Base-by-base conservation (phyloP, 202 grass and related monocot species). In the Setaria italica region DNA sequence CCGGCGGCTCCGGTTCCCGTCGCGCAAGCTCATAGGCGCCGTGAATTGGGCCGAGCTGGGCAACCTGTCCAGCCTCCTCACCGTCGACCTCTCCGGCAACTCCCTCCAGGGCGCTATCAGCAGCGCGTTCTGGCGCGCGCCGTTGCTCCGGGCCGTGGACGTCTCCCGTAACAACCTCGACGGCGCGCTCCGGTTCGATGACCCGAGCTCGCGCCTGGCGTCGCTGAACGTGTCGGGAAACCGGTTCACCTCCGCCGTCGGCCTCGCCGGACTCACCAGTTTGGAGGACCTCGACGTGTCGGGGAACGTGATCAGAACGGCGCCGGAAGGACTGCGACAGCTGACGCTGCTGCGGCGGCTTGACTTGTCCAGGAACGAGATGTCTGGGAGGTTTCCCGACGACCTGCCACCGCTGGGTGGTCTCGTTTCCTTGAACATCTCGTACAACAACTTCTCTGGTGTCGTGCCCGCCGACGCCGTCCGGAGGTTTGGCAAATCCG, bases 371-470 rank as follows among this genome's bases (percentile, higher is more conserved):
- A 0, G 53, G 11, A 97, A 97, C 77, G 15, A 17, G 25, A 97
- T 97, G 85, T 13, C 17, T 9, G 92, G 94, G 42, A 62, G 15
- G 59, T 67, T 94, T 15, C 92, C 92, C 37, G 48, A 33, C 13
- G 92, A 90, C 43, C 77, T 97, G 6, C 94, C 94, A 4, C 70
- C 79, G 43, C 82, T 97, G 4, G 79, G n/a, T 0, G 58, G 70
- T 13, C 65, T 94, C 49, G 62, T 1, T 20, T 81, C 72, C 83
- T 39, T 97, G 67, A 81, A 97, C 67, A 73, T 97, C 35, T 97
- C 94, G 29, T 55, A 89, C 15, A 94, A 97, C 49, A 92, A 92
- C 20, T 94, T 97, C 75, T 87, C 88, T 2, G 94, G 94, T 7
- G 19, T 42, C 7, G 86, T 97, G 16, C 9, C 34, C 42, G 9